Evolutionary conservation across 139 green algal genomes (phyloP).

Genomic region (Ostreobium quekettii): DNA sequence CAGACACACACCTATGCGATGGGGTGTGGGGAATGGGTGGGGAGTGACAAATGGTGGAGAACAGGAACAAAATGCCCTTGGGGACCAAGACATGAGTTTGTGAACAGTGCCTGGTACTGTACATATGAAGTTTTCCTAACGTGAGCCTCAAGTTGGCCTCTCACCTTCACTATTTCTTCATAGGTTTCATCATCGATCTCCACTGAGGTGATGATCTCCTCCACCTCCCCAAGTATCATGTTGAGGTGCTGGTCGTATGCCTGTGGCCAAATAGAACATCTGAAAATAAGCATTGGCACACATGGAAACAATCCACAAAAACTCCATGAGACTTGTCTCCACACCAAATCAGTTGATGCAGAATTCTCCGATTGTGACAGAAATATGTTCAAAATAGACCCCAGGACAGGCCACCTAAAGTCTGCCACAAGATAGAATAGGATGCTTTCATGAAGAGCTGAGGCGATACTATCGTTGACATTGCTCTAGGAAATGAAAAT

Average conservation of each 20-base stretch:
- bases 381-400: no score
- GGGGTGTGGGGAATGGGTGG: no score
- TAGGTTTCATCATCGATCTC: slow-evolving; percentile 99
- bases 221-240: slow-evolving; percentile 97
- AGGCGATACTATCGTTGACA: no score
- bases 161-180: slow-evolving; percentile 96
- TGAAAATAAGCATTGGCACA: neutral
- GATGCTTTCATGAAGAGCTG: no score
- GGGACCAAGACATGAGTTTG: neutral
- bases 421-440: no score
- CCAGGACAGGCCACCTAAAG: no score
- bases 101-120: neutral
- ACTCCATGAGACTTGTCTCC: neutral
- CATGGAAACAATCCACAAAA: no score
- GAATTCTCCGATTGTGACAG: no score
- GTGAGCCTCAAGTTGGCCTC: neutral
- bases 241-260: slow-evolving; percentile 99
- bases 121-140: neutral
- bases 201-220: slow-evolving; percentile 90
- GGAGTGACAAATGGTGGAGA: neutral
- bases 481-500: no score
- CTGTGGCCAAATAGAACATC: no score
- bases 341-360: no score
- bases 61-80: slow-evolving; percentile 8
- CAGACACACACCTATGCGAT: no score